Evolutionary conservation across 257 asterid species (phyloP), one percentile per base, ranked within the genome.

Genomic region (Ajuga chamaepitys): DNA sequence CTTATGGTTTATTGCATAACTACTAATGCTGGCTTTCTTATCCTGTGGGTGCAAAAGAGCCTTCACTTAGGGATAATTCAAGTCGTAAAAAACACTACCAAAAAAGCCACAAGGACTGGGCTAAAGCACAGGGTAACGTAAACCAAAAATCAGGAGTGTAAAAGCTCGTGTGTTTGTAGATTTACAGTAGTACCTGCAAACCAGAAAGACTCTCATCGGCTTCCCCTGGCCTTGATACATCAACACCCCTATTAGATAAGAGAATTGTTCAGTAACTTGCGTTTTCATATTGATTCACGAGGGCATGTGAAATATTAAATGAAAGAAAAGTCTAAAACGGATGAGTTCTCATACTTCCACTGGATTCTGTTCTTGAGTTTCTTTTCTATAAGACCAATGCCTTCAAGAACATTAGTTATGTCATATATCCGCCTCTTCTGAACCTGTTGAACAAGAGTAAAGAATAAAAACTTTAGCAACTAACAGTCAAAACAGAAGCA

Each of bases 381-480:
- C 89, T 88, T 94, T 65, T 94, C 99, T 75, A 90, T 88, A 62
- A 94, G 93, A 47, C 99, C 99, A 77, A 88, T 82, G 85, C 96
- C 98, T 83, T 88, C 96, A 64, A 94, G 95, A 72, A 88, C 96
- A 80, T 90, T 88, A 70, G 99, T 94, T 81, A 94, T 90, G 75
- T 90, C 98, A 74, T 90, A 90, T 81, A 94, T 94, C 71, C 96
- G 98, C 84, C 94, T 85, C 82, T 88, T 88, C 76, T 90, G 99
- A 35, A 94, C 99, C 99, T 94, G 95, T 75, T 70, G 68, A 32
- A 32, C 61, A 21, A 41, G 16, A 47, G 28, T 50, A 70, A 60
- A 66, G n/a, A 13, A 25, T 38, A 61, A 66, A 59, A 70, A 30
- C 21, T 17, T 80, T 57, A 80, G 82, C 75, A 34, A 58, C 68